Evolutionary conservation across 1,284 basidiomycete species (phyloP), one percentile per base, ranked within the genome.

Genomic region (Trichosporon sp.): DNA sequence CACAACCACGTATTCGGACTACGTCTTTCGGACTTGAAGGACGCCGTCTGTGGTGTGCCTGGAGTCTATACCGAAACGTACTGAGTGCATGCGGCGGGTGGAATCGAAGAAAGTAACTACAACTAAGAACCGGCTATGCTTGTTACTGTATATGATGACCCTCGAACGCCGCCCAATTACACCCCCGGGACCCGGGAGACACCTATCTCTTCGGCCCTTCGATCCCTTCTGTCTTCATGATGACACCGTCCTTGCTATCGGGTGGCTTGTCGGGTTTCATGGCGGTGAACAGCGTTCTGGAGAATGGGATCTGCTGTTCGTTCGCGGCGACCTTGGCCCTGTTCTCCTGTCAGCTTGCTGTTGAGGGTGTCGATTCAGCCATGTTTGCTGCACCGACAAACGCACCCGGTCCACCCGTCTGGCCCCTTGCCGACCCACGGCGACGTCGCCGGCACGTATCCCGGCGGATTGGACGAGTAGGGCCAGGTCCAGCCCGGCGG

Each of bases 401-500:
- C 64, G 62, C 65, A 69, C 68, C 60, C 29, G n/a, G 32, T 69
- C 68, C 68, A 69, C 3, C 68, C 68, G 21, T 63, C 64, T 11
- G 68, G 68, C 7, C 60, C 64, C 25, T 56, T 66, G 44, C 60
- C 38, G 8, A 31, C 8, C 68, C 65, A 66, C 18, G 63, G n/a
- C 21, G 38, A 65, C 18, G 68, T 18, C 8, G 42, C 44, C 27
- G n/a, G 18, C 15, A 29, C 18, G 8, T 65, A 56, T 1, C 51
- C 65, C 8, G 68, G 62, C 21, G 68, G 65, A 12, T 44, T 56
- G 58, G 47, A 66, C 2, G 68, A 63, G 34, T 66, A 65, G 2
- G 65, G 47, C 13, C 60, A 29, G 0, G 56, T 51, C 34, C 31
- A 27, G 25, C 27, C 25, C 4, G 65, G 65, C 7, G 64, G 42